phyloP scores from a whole-genome alignment of 164 flowering plant species.

The Aristolochia fimbriata region DNA sequence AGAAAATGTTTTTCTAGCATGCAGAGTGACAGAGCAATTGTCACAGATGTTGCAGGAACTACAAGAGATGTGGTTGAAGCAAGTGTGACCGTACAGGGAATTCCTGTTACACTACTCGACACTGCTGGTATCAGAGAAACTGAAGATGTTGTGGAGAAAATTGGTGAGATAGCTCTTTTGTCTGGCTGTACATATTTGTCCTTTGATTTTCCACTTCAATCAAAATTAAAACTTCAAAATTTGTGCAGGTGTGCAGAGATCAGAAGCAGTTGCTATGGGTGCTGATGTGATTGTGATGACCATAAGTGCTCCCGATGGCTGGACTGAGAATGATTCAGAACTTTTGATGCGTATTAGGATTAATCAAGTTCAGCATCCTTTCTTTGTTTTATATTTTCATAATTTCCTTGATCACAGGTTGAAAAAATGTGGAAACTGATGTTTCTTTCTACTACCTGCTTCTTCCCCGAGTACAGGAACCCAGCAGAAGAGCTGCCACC shows the following conservation, averaged over 20 bases:
- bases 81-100: conserved; percentile 56
- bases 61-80: conserved; percentile 96
- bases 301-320: conserved; percentile 83
- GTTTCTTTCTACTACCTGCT: no score
- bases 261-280: conserved; percentile 84
- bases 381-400: no score
- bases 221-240: background rate
- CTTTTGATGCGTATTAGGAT: conserved; percentile 25
- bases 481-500: conserved; percentile 32
- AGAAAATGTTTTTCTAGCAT: conserved; percentile 33
- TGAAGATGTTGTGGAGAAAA: conserved; percentile 78
- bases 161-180: conserved; percentile 39
- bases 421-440: no score
- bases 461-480: conserved; percentile 29
- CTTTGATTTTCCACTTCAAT: background rate
- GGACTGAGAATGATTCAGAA: conserved; percentile 71
- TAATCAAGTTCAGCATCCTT: no score
- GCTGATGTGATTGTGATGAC: conserved; percentile 86
- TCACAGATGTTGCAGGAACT: conserved; percentile 93
- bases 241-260: conserved; percentile 82
- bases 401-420: no score
- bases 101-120: conserved; percentile 92
- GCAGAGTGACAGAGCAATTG: conserved; percentile 99
- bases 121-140: conserved; percentile 97
- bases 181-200: no score